phyloP scores from a whole-genome alignment of 192 early-diverging fungal species.

The Powellomyces hirtus region DNA sequence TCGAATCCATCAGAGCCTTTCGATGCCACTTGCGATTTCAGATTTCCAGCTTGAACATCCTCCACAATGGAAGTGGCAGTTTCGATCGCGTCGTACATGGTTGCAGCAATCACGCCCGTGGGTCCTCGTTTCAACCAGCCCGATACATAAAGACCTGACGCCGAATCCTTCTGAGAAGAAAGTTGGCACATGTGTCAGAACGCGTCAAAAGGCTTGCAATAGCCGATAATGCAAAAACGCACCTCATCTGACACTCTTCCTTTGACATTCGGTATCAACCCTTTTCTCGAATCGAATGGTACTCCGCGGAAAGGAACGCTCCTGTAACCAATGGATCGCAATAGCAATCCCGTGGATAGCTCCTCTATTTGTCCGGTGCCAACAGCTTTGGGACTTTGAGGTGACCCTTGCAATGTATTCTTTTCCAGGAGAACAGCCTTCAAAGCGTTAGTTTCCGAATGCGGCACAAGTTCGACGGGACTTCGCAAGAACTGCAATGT shows the following conservation, averaged over 20 bases:
- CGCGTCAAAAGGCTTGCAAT: neutral
- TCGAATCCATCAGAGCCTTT: neutral
- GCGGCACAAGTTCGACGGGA: slow-evolving; percentile 56
- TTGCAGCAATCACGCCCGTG: slow-evolving; percentile 88
- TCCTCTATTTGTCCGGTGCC: slow-evolving; percentile 59
- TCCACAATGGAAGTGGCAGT: slow-evolving; percentile 75
- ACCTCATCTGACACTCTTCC: slow-evolving; percentile 66
- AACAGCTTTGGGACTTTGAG: slow-evolving; percentile 50
- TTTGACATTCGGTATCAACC: slow-evolving; percentile 74
- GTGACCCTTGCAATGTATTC: slow-evolving; percentile 68
- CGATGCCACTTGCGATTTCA: neutral
- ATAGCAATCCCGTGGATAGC: slow-evolving; percentile 63
- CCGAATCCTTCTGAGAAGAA: neutral
- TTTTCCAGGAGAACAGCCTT: slow-evolving; percentile 44
- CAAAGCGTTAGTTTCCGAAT: neutral
- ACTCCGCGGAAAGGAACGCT: slow-evolving; percentile 65
- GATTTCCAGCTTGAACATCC: slow-evolving; percentile 25
- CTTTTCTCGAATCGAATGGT: slow-evolving; percentile 71
- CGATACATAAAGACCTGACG: slow-evolving; percentile 77
- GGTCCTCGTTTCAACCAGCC: slow-evolving; percentile 98
- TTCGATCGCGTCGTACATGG: slow-evolving; percentile 91
- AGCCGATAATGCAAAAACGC: neutral
- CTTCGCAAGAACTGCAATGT: slow-evolving; percentile 69
- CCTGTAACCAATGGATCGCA: slow-evolving; percentile 88
- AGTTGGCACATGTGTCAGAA: neutral